Base-by-base conservation (phyloP, 139 green algal species). In the Volvox africanus region DNA sequence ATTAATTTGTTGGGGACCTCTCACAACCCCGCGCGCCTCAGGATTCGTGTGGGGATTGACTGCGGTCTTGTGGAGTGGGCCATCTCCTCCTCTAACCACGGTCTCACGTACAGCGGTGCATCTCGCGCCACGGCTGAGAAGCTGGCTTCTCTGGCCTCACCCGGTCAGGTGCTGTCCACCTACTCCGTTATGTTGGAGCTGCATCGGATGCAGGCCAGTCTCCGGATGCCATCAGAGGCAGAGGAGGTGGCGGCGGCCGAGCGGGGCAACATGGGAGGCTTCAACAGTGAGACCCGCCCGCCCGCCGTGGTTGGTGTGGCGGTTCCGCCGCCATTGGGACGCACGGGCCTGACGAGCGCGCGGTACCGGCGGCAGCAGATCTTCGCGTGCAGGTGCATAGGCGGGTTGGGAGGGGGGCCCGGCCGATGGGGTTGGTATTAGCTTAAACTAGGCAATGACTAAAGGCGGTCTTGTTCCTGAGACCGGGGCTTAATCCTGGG, bases 1-100 rank as follows among this genome's bases (percentile, higher is more conserved):
- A 5, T 55, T 55, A 55, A 55, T 55, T 55, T 9, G 9, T 55
- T 55, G 5, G 5, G 9, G 44, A 55, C 44, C 14, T 75, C 22
- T 12, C 9, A 75, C 22, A 75, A 75, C 67, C 67, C 17, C 18
- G 78, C 78, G 78, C 17, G 2, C 21, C 65, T 20, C 65, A 88
- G 83, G 83, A 69, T 88, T 28, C 83, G 83, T 68, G 28, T 88
- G 1, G 83, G 83, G 33, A 67, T 88, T 68, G 83, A 88, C 67
- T 80, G 33, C 67, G 83, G 83, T 17, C 18, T 28, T 24, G 67
- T 88, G 67, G 83, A 88, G 20, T 88, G 83, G 83, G n/a, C n/a
- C 83, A 68, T 88, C 67, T 80, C 67, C 24, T 44, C 67, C 33
- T n/a, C 83, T 36, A 13, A 20, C 21, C 32, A 65, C 82, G 22